Base-by-base conservation (phyloP, 192 early-diverging fungal species). In the Cetraspora pellucida region DNA sequence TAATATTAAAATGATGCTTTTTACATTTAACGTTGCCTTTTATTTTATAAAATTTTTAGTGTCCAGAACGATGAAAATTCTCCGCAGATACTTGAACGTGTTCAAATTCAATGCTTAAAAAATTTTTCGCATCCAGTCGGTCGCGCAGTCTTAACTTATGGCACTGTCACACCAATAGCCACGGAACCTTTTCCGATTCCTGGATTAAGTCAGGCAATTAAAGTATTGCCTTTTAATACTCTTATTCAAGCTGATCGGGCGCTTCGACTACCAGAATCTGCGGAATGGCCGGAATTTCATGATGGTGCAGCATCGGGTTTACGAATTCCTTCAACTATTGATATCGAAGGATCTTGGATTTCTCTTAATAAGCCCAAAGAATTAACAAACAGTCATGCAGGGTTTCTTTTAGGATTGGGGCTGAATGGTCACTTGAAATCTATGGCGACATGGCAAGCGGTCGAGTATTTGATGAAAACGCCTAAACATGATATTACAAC, bases 221-320 rank as follows among this genome's bases (percentile, higher is more conserved):
- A 89, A 31, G 81, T 97, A 16, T 80, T 90, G 9, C 94, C 94
- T 0, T 55, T 87, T 23, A 89, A 87, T 52, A 78, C 87, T 8
- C 78, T 85, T 16, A 89, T 91, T 23, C 79, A 86, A 27, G 68
- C 88, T 10, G 90, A 91, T 45, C 57, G 82, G 1, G 58, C 68
- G 5, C 23, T 86, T 46, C 75, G 78, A 1, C 57, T 83, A 9
- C 80, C 86, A 3, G 80, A 88, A 11, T 75, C 85, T 27, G 45
- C 89, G 21, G 85, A 88, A 70, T 97, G 95, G 95, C 91, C 95
- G 3, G 83, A 90, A 23, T 98, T 98, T 75, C 95, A 98, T 80
- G 91, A 92, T 67, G 96, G 95, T 3, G 95, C 95, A 1, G 89
- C 93, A 23, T 85, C 89, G 1, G 95, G 90, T 6, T 84, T 97